Evolutionary conservation across 441 rosid genomes (phyloP).

Genomic region (Syzygium malaccense): DNA sequence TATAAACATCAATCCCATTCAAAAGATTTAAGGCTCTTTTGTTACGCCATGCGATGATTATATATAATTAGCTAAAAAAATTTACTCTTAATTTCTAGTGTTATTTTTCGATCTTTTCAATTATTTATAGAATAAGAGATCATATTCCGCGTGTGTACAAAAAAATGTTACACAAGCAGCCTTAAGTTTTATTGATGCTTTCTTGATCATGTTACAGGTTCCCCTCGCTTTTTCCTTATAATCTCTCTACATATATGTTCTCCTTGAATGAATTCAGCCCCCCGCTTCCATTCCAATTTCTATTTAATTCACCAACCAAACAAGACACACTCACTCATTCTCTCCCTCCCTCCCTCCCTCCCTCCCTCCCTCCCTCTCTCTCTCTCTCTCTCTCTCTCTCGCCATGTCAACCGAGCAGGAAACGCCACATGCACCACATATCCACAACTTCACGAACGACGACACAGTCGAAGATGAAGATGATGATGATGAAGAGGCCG

Average conservation of each 20-base stretch:
- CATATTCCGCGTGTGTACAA: background rate
- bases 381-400: background rate
- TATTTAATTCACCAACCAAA: background rate
- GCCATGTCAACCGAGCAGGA: background rate
- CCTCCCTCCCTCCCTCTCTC: background rate
- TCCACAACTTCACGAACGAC: background rate
- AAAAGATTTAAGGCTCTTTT: background rate
- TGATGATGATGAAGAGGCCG: background rate
- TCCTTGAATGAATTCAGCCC: background rate
- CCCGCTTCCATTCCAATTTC: background rate
- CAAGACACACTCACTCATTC: background rate
- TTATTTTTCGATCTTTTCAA: background rate
- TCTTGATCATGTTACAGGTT: background rate
- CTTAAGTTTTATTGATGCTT: background rate
- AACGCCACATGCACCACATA: background rate
- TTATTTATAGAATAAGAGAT: background rate
- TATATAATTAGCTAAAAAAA: background rate
- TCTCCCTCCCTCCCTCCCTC: background rate
- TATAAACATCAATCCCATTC: background rate
- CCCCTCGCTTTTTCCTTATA: background rate
- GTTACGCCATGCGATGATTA: background rate
- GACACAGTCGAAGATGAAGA: background rate
- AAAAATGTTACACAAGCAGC: background rate
- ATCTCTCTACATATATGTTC: background rate
- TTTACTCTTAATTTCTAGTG: background rate